These are phyloP conservation scores for Chrysoporthe austroafricana DNA, from an alignment of 2,329 filamentous ascomycete genomes.

Conservation along the genomic window DNA sequence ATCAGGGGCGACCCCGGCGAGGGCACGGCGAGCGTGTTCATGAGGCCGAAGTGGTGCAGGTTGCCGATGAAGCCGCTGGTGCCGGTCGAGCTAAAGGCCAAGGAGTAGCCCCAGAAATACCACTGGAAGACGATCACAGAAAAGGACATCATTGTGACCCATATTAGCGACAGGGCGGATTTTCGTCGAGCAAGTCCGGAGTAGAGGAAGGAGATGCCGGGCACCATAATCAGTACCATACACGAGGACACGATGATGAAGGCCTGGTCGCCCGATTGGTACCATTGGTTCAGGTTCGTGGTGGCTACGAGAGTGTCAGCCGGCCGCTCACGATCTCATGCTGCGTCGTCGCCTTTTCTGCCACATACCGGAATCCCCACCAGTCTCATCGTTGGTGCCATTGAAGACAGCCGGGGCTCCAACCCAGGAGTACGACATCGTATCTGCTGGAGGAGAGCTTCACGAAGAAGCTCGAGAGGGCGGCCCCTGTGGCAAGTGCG, in stretches of 20 bases:
- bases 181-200: conserved; percentile 97
- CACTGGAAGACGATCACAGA: conserved; percentile 95
- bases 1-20: conserved; percentile 87
- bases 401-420: conserved; percentile 65
- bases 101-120: conserved; percentile 99
- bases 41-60: conserved; percentile 84
- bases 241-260: conserved; percentile 89
- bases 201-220: conserved; percentile 96
- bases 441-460: conserved; percentile 25
- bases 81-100: conserved; percentile 83
- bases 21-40: conserved; percentile 80
- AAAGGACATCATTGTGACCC: conserved; percentile 93
- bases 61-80: conserved; percentile 93
- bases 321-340: conserved; percentile 12
- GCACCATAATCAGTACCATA: conserved; percentile 96
- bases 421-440: conserved; percentile 64
- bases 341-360: conserved; percentile 24
- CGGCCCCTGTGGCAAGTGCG: background rate
- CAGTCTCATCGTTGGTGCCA: conserved; percentile 65
- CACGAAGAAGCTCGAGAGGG: conserved; percentile 8
- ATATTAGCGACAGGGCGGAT: conserved; percentile 95
- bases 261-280: conserved; percentile 85
- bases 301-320: conserved; percentile 55
- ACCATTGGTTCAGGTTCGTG: conserved; percentile 96
- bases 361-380: conserved; percentile 76